Conservation (phyloP, 495 filamentous ascomycete genomes). For the Cercophora newfieldiana region DNA sequence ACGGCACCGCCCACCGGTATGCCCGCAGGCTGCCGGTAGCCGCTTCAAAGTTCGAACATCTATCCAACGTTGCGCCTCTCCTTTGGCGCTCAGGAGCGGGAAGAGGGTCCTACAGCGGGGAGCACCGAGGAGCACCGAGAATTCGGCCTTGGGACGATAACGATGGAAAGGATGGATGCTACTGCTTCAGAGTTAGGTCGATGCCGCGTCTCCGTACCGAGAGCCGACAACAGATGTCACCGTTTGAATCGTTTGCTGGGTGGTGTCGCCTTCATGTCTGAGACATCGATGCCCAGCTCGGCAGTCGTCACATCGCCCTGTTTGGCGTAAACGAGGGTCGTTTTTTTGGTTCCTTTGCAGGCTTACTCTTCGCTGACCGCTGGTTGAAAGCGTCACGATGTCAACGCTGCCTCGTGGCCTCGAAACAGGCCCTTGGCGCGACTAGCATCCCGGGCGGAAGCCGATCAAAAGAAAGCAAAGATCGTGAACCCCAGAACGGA, state of each 20-base stretch:
- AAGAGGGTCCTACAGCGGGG: background rate
- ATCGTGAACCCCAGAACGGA: background rate
- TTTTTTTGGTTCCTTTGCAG: background rate
- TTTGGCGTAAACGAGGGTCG: background rate
- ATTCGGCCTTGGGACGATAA: background rate
- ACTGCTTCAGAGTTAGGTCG: background rate
- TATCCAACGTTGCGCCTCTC: background rate
- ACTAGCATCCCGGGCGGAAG: background rate
- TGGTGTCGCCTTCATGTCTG: background rate
- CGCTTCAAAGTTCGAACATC: background rate
- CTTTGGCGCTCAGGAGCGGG: background rate
- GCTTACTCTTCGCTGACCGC: background rate
- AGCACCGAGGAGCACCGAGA: background rate
- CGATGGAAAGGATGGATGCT: background rate
- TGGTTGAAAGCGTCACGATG: background rate
- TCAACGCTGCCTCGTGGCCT: background rate
- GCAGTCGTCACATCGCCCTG: background rate
- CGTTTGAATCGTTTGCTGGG: background rate
- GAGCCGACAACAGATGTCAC: background rate
- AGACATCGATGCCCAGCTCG: background rate
- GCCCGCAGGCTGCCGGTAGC: slow-evolving; percentile 1
- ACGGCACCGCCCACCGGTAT: background rate
- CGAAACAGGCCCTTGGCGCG: background rate
- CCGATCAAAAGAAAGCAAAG: background rate
- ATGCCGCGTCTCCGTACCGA: background rate